phyloP scores from a whole-genome alignment of 2,329 filamentous ascomycete species.

The Coniochaeta sp. region DNA sequence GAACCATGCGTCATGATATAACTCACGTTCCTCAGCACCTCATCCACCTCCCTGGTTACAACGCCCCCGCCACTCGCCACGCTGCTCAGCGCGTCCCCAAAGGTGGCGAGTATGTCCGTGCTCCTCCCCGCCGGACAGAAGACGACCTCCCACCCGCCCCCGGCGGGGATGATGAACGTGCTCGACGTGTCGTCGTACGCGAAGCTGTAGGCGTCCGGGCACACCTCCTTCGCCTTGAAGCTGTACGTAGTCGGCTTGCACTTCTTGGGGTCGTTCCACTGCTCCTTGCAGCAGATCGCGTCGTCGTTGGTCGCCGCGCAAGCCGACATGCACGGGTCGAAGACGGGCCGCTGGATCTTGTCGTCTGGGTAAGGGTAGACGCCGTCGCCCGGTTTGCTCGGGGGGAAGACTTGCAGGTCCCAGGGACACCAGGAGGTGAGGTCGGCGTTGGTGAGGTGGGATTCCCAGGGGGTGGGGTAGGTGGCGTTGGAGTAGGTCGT shows the following conservation, averaged over 20 bases:
- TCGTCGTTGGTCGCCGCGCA: slow-evolving; percentile 63
- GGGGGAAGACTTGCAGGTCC: slow-evolving; percentile 63
- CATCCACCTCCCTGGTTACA: slow-evolving; percentile 25
- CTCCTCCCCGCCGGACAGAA: slow-evolving; percentile 64
- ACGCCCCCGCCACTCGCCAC: slow-evolving; percentile 33
- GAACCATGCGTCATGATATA: slow-evolving; percentile 17
- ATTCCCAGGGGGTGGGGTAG: slow-evolving; percentile 63
- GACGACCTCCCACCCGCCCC: slow-evolving; percentile 70
- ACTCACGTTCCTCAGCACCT: slow-evolving; percentile 26
- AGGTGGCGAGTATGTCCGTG: slow-evolving; percentile 49
- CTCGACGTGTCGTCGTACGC: slow-evolving; percentile 54
- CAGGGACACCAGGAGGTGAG: slow-evolving; percentile 72
- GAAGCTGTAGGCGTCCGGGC: slow-evolving; percentile 80
- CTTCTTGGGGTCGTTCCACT: slow-evolving; percentile 53
- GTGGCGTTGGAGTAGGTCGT: slow-evolving; percentile 56
- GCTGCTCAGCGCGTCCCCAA: slow-evolving; percentile 40
- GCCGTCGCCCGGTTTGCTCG: slow-evolving; percentile 63
- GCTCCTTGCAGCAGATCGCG: slow-evolving; percentile 69
- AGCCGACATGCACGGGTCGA: slow-evolving; percentile 72
- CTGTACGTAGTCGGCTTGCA: slow-evolving; percentile 66
- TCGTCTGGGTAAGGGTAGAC: slow-evolving; percentile 78
- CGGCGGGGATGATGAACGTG: slow-evolving; percentile 56
- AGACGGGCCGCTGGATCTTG: slow-evolving; percentile 60
- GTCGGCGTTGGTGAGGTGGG: slow-evolving; percentile 45
- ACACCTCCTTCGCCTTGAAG: slow-evolving; percentile 63